phyloP scores from a whole-genome alignment of 73 alveolate genomes.

The Stentor coeruleus region DNA sequence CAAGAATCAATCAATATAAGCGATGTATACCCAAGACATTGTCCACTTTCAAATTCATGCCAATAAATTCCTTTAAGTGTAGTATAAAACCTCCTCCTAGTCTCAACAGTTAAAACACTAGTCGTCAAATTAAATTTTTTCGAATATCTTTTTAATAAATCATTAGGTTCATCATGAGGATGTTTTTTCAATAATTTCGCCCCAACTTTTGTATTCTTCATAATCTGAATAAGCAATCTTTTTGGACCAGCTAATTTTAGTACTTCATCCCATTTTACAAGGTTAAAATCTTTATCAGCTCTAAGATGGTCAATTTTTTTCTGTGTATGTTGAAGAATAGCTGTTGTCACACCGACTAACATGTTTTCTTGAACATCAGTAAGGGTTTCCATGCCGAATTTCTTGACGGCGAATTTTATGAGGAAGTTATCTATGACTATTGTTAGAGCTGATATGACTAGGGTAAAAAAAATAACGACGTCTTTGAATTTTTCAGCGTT shows the following conservation, averaged over 20 bases:
- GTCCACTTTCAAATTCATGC: constrained; percentile 40
- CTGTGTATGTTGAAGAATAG: constrained; percentile 41
- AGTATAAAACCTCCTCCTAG: constrained; percentile 35
- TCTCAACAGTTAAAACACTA: constrained; percentile 30
- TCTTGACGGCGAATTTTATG: constrained; percentile 18
- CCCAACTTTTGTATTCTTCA: constrained; percentile 20
- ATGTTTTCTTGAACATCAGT: constrained; percentile 40
- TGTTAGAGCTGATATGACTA: constrained; percentile 59
- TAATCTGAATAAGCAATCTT: not conserved
- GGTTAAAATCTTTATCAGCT: constrained; percentile 29
- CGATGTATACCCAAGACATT: constrained; percentile 29
- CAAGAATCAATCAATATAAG: constrained; percentile 33
- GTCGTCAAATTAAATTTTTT: not conserved
- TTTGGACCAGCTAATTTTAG: constrained; percentile 10
- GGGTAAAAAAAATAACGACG: constrained; percentile 53
- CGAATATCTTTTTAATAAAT: not conserved
- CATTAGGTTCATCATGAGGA: constrained; percentile 23
- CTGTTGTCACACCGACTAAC: constrained; percentile 37
- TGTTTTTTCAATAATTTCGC: constrained; percentile 13
- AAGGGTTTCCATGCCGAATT: constrained; percentile 26
- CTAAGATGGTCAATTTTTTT: constrained; percentile 28
- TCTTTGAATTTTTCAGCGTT: constrained; percentile 57
- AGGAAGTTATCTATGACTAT: constrained; percentile 39
- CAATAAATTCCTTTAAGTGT: constrained; percentile 44
- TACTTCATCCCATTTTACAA: constrained; percentile 29